Conservation (phyloP, 139 green algal species). For the Tetradesmus obliquus region DNA sequence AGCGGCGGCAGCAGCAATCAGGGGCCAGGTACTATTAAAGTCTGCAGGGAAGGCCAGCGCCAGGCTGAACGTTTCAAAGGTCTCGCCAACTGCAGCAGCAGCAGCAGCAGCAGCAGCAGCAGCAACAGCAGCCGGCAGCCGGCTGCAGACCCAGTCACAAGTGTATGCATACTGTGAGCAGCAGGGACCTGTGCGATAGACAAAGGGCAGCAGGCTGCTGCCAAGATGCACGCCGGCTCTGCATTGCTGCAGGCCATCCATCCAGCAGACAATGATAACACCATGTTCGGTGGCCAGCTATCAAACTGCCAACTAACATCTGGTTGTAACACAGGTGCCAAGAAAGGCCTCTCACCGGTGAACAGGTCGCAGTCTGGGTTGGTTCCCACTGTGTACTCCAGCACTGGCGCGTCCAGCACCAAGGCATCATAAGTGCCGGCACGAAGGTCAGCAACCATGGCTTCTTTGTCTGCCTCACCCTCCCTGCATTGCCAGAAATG, state of each 20-base stretch:
- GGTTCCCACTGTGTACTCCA: conserved; percentile 33
- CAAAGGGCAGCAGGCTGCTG: background rate
- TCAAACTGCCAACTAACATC: too few species aligned
- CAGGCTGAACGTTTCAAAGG: conserved; percentile 39
- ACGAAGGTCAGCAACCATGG: background rate
- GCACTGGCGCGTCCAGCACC: conserved; percentile 35
- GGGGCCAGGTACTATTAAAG: background rate
- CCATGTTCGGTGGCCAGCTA: too few species aligned
- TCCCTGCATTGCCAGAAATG: conserved; percentile 6
- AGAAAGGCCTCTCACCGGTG: background rate
- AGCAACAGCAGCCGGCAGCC: too few species aligned
- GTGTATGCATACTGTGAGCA: background rate
- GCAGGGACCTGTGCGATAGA: background rate
- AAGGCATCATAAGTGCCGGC: conserved; percentile 3
- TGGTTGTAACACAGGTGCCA: background rate
- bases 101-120: too few species aligned
- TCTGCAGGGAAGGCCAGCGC: conserved; percentile 25
- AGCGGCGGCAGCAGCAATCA: background rate
- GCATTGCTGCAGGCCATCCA: too few species aligned
- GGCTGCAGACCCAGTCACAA: too few species aligned
- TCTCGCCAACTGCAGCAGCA: background rate
- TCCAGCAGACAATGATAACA: too few species aligned
- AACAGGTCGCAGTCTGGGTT: conserved; percentile 35
- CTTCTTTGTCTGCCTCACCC: background rate
- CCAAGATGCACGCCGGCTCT: too few species aligned